Evolutionary conservation across 1,284 basidiomycete genomes (phyloP).

Genomic region (Austroboletus olivaceoglutinosus): DNA sequence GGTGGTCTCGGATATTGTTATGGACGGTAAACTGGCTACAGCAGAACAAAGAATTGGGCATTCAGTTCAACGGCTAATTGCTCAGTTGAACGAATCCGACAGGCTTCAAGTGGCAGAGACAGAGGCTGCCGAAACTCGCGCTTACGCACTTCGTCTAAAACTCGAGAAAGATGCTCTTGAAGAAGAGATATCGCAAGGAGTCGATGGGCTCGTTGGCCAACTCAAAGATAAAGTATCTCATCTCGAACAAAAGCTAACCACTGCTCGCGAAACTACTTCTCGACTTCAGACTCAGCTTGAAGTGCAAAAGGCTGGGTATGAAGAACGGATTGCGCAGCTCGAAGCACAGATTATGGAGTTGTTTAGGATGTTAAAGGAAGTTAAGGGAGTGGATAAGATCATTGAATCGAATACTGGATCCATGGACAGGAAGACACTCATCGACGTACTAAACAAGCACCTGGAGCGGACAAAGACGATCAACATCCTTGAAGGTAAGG

Average conservation of each 20-base stretch:
- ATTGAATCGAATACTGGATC: slow-evolving; percentile 57
- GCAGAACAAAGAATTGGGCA: slow-evolving; percentile 86
- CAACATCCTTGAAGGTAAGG: slow-evolving; percentile 77
- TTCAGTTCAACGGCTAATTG: slow-evolving; percentile 86
- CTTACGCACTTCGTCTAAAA: slow-evolving; percentile 61
- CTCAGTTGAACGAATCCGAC: slow-evolving; percentile 91
- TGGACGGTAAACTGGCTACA: slow-evolving; percentile 86
- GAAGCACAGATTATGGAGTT: slow-evolving; percentile 93
- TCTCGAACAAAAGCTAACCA: slow-evolving; percentile 77
- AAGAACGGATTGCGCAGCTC: slow-evolving; percentile 84
- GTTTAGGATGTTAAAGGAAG: slow-evolving; percentile 88
- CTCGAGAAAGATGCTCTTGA: slow-evolving; percentile 75
- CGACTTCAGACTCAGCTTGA: slow-evolving; percentile 78
- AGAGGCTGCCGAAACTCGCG: slow-evolving; percentile 72
- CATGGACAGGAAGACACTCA: slow-evolving; percentile 80
- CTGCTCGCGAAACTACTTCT: slow-evolving; percentile 77
- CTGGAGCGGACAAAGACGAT: slow-evolving; percentile 86
- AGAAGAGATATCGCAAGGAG: slow-evolving; percentile 77
- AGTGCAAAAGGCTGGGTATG: slow-evolving; percentile 79
- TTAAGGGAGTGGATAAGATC: slow-evolving; percentile 73
- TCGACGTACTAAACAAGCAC: slow-evolving; percentile 78
- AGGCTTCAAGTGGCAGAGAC: slow-evolving; percentile 75
- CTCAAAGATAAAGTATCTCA: slow-evolving; percentile 74
- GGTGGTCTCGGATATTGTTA: slow-evolving; percentile 89
- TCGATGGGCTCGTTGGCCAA: slow-evolving; percentile 81